Evolutionary conservation across 805 yeast genomes (phyloP), one percentile per base, ranked within the genome.

Genomic region (Candida fluviatilis): DNA sequence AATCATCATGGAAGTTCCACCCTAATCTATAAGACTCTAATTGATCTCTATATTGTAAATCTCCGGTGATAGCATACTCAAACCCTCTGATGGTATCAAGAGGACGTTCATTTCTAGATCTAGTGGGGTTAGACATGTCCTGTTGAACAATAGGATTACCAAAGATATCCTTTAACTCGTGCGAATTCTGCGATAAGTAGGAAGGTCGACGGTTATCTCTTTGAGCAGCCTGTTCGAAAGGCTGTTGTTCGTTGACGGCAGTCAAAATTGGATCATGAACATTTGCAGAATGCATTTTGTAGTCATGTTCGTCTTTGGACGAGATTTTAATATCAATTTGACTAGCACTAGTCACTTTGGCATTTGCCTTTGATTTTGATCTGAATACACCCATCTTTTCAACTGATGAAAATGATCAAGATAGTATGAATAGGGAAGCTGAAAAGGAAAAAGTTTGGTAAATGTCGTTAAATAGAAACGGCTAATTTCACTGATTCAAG

Each of bases 161-260:
- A 60, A 90, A 91, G 31, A 87, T 80, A 59, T 93, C 99, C 49
- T 76, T 77, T 51, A 80, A 55, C 19, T 80, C 80, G 30, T 68
- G 70, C 34, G 75, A 69, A 19, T 75, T 78, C 29, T 78, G 74
- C 15, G 66, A 58, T 41, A 62, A 56, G 49, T 59, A 67, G 40
- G 66, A 58, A 17, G 66, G 73, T 59, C 67, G 61, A 60, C 66
- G 69, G 54, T 47, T 58, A 51, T 55, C 48, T 27, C 35, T 36
- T 36, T 53, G 57, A 35, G 62, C 64, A 29, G 75, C 75, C 50
- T 68, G 70, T 63, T 93, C 96, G 58, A 87, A 93, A 6, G 99
- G 99, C 68, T 93, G 98, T 6, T 84, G 91, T 62, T 91, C 98
- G 55, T 84, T 89, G 33, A 93, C 95, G 3, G 99, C 99, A 26